Evolutionary conservation across 2,329 filamentous ascomycete genomes (phyloP), one percentile per base, ranked within the genome.

Genomic region (Blastomyces emzantsi): DNA sequence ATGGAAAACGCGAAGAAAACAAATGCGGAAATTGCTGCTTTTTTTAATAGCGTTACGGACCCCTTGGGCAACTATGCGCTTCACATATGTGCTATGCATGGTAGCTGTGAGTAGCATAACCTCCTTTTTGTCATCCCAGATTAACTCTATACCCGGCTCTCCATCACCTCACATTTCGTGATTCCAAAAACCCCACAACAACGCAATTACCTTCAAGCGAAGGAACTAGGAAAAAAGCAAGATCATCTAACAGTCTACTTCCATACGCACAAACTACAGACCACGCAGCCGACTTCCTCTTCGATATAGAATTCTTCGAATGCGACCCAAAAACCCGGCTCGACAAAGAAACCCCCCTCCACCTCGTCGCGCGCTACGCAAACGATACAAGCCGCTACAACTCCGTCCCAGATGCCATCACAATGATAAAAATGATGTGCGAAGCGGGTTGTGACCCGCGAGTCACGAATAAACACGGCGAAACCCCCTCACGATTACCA

Each of bases 61-160:
- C 86, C 92, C 13, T 82, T 97, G 78, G 94, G 94, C 61, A 92
- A 93, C 77, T 86, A 93, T 73, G 86, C 92, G 41, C 87, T 97
- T 74, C 94, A 97, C 77, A 86, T 97, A 70, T 94, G 92, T 60
- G 93, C 93, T 41, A 82, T 85, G 39, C 87, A 87, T 68, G 94
- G 94, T 70, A 90, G 92, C 78, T 96, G 90, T 93, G 80, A 70
- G 87, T 82, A 30, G 28, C 15, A 36, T 22, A 13, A 3, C n/a
- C 30, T 28, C 6, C 22, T 22, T 55, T 54, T 54, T 30, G 9
- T 5, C 49, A 17, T 39, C 33, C 11, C 49, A 15, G n/a, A 30
- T 25, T 28, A 17, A 52, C 22, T 45, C 51, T 17, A 45, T 36
- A 28, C 19, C 45, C 62, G 9, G 9, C n/a, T 39, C 25, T 33